These are phyloP conservation scores for Pachysolen tannophilus DNA, from an alignment of 805 yeast species.

Conservation along the genomic window DNA sequence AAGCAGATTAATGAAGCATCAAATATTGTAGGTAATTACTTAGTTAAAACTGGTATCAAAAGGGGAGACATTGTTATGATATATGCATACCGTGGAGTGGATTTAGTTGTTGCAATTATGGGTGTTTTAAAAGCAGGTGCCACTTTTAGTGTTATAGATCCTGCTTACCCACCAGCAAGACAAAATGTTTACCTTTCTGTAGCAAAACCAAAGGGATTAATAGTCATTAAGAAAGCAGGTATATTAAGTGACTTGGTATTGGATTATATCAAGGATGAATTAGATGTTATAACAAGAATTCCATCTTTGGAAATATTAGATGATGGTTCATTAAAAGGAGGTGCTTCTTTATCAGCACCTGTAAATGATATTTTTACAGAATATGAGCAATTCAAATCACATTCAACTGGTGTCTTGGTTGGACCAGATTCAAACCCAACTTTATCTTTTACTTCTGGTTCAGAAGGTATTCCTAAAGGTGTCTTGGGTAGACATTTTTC, in stretches of 20 bases:
- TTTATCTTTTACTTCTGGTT: constrained; percentile 91
- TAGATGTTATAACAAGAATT: constrained; percentile 64
- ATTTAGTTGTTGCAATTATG: constrained; percentile 92
- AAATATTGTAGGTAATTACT: constrained; percentile 84
- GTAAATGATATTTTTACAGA: constrained; percentile 40
- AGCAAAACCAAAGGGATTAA: constrained; percentile 86
- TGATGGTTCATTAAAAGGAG: constrained; percentile 67
- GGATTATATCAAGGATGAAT: constrained; percentile 65
- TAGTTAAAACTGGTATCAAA: constrained; percentile 71
- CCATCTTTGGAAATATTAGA: constrained; percentile 73
- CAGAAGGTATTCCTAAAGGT: constrained; percentile 98
- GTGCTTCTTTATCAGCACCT: constrained; percentile 26
- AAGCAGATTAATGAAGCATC: constrained; percentile 88
- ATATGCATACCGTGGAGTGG: constrained; percentile 96
- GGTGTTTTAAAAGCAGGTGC: constrained; percentile 99
- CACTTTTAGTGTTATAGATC: constrained; percentile 96
- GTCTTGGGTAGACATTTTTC: constrained; percentile 97
- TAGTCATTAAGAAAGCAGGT: constrained; percentile 90
- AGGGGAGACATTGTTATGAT: constrained; percentile 97
- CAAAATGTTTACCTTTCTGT: constrained; percentile 90
- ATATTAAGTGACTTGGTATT: constrained; percentile 67
- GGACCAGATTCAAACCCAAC: constrained; percentile 99
- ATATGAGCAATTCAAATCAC: constrained; percentile 36
- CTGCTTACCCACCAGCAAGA: constrained; percentile 98
- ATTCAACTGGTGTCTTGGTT: constrained; percentile 80